A percentile compares a stretch with the other conserved stretches of the same genome.
Evolutionary conservation across 768 basidiomycete genomes (phyloP).

Genomic region (Termitomyces sp.): DNA sequence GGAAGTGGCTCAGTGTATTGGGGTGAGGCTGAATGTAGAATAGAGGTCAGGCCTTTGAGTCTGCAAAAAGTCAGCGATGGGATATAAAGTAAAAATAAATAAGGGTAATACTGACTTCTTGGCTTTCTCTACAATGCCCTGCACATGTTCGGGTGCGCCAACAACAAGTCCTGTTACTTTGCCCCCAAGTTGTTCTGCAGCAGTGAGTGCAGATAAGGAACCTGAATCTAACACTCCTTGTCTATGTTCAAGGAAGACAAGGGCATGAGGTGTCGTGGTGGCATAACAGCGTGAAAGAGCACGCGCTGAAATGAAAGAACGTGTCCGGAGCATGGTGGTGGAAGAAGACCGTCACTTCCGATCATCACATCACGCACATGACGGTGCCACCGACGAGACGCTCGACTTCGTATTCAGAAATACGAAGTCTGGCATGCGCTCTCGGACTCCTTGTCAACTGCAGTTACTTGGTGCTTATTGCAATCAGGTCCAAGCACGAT

Average conservation of each 20-base stretch:
- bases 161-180: conserved; percentile 76
- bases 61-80: conserved; percentile 28
- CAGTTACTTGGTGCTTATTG: neutral
- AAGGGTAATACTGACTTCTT: conserved; percentile 55
- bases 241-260: conserved; percentile 88
- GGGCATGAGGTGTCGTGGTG: conserved; percentile 55
- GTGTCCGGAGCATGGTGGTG: conserved; percentile 12
- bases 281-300: conserved; percentile 45
- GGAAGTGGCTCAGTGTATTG: conserved; percentile 67
- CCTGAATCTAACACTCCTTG: conserved; percentile 77
- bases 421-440: neutral
- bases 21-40: conserved; percentile 66
- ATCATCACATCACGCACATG: conserved; percentile 9
- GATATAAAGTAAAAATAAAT: neutral
- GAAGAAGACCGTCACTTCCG: conserved; percentile 6
- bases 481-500: conserved; percentile 20
- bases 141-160: conserved; percentile 64
- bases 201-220: conserved; percentile 87
- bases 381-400: neutral
- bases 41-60: conserved; percentile 56
- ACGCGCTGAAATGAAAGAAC: conserved; percentile 9
- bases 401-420: neutral
- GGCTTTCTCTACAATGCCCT: conserved; percentile 60
- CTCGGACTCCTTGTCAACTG: neutral
- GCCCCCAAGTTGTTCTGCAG: conserved; percentile 82